Evolutionary conservation across 768 basidiomycete species (phyloP), one percentile per base, ranked within the genome.

Genomic region (Naganishia vaughanmartiniae): DNA sequence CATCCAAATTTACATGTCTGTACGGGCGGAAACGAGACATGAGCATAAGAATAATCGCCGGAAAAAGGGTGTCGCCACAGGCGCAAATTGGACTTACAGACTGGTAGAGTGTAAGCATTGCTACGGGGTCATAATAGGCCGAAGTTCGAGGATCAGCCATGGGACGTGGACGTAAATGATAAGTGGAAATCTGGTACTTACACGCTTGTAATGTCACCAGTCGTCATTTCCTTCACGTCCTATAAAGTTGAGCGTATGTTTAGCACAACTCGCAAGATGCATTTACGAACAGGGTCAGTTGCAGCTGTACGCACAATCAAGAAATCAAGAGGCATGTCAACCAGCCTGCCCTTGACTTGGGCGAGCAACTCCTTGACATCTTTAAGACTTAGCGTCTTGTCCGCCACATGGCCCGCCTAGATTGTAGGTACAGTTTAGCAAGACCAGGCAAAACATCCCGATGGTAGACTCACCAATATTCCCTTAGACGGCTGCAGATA

Each of bases 371-470:
- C 83, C 83, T 94, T 95, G 74, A 93, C 85, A 55, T 89, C 86
- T 0, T 84, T 81, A 34, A 94, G 83, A 0, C 86, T 80, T n/a
- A 90, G 76, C 1, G 84, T 88, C 12, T 88, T 87, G 12, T 81
- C 73, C 4, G 86, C 88, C 65, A 95, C 88, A 78, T 95, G 93
- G 0, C 92, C 93, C 4, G 86, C 83, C 85, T 90, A 87, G 36
- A 51, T n/a, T 24, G 54, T 54, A 33, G 30, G 12, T 31, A 36
- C 21, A 45, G 4, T 66, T 70, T 9, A 70, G 56, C 24, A 26
- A 15, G 0, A 1, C n/a, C n/a, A 42, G n/a, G 9, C 48, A 51
- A n/a, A 24, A 65, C 9, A n/a, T 5, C n/a, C 0, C 30, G 54
- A 34, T 66, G 39, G 36, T 56, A 28, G 48, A 65, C 48, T 28